Evolutionary conservation across 371 early-diverging fungal genomes (phyloP), one percentile per base, ranked within the genome.

Genomic region (Lichtheimia ramosa): DNA sequence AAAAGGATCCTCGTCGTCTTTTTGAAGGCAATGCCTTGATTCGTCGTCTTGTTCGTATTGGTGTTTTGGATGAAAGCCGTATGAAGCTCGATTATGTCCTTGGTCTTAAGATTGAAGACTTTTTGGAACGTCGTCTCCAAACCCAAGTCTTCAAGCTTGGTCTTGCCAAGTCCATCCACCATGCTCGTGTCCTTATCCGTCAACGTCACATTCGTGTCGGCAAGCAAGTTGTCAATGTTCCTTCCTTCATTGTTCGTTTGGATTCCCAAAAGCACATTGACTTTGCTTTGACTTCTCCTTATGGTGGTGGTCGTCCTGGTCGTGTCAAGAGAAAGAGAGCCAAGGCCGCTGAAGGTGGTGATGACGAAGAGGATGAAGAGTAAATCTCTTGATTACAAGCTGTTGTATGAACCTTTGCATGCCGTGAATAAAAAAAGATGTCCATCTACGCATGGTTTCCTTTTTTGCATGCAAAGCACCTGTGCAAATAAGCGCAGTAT

Each of bases 91-190:
- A 99, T 89, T 98, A 97, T 88, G 98, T 98, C 65, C 83, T 99
- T 66, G 96, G 95, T 73, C 89, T 99, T 63, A 96, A 96, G 85
- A 89, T 98, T 74, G 96, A 96, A 83, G 94, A 97, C 77, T 99
- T 99, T 85, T 87, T 99, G 86, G 98, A 99, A 84, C 93, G 99
- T 72, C 93, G 99, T 74, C 93, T 99, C 68, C 99, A 99, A 86
- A 96, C 98, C 73, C 96, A 96, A 87, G 99, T 99, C 65, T 97
- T 96, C 92, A 95, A 96, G 90, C 86, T 92, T 60, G 99, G 99
- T 65, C 85, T 99, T 62, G 99, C 99, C 83, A 97, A 94, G 89
- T 96, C 96, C 64, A 95, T 99, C 72, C 99, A 99, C 88, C 98
- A 99, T 82, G 99, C 99, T 59, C 95, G 99, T 87, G 96, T 96